Base-by-base conservation (phyloP, 2,329 filamentous ascomycete genomes). In the Colletotrichum caudatum region DNA sequence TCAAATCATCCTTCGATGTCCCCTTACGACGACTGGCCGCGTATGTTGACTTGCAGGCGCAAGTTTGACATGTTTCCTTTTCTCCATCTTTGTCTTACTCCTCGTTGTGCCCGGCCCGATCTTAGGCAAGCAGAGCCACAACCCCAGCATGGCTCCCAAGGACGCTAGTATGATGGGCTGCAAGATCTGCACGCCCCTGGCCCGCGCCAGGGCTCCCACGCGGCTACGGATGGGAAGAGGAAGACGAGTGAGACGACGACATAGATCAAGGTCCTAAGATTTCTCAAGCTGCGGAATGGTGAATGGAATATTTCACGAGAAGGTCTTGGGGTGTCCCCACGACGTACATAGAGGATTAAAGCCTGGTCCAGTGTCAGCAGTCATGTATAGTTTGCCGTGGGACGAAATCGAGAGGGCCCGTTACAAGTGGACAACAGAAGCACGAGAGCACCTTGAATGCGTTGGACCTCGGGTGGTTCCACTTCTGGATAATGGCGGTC, bases 151-250 rank as follows among this genome's bases (percentile, higher is more conserved):
- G 3, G 80, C 77, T 2, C 74, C 84, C 54, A 89, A 75, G 29
- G 90, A 74, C 0, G 82, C 84, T n/a, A 90, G 78, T 11, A 89
- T 82, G 35, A 90, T 83, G 0, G 88, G 88, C 74, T 90, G 88
- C 48, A 91, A 76, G 5, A 87, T 86, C 74, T 84, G 80, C 2
- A 90, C 88, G 0, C 88, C 88, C 72, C 82, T 85, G 1, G 81
- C 81, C 75, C 88, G 84, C 2, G 92, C 91, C 76, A 93, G 87
- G 1, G 89, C 89, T 6, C 91, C 91, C 0, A 92, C 90, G 92
- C 93, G 41, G 91, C 91, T 1, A 87, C 81, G 48, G 92, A 89
- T 0, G 90, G 90, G 0, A 89, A 87, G 3, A 93, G 82, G 77
- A 93, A 93, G 48, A 92, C 81, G 0, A 92, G 83, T 0, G 91